Evolutionary conservation across 2,329 filamentous ascomycete genomes (phyloP).

Genomic region (Achaetomium macrosporum): DNA sequence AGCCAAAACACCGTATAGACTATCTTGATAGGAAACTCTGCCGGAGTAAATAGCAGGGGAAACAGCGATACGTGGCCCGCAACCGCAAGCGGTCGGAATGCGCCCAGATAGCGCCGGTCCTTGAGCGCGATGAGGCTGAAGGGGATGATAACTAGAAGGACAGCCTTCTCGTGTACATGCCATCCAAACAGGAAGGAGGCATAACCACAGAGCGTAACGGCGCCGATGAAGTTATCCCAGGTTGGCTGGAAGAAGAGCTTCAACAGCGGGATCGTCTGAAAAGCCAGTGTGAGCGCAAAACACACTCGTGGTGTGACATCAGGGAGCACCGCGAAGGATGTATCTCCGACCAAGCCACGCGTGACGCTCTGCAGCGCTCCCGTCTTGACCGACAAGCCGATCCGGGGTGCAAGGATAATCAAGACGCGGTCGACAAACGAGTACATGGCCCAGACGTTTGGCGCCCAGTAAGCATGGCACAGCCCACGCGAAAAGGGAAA

Average conservation of each 20-base stretch:
- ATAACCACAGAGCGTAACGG: constrained; percentile 88
- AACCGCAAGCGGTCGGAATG: constrained; percentile 86
- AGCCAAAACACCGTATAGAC: constrained; percentile 92
- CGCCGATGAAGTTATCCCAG: constrained; percentile 85
- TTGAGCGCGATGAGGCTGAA: constrained; percentile 89
- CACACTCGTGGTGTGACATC: constrained; percentile 75
- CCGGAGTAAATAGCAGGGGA: constrained; percentile 83
- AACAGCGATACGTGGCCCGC: constrained; percentile 94
- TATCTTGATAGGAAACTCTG: constrained; percentile 91
- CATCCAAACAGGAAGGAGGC: constrained; percentile 96
- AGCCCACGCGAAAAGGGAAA: constrained; percentile 93
- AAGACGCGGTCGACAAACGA: constrained; percentile 81
- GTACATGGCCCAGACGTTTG: constrained; percentile 95
- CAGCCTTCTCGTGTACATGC: constrained; percentile 98
- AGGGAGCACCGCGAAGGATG: constrained; percentile 86
- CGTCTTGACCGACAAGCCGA: constrained; percentile 67
- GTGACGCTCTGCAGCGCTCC: constrained; percentile 84
- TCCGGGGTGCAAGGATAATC: constrained; percentile 75
- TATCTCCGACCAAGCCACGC: constrained; percentile 86
- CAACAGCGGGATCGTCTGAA: constrained; percentile 71
- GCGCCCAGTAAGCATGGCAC: constrained; percentile 98
- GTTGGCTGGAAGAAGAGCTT: constrained; percentile 76
- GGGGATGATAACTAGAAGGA: constrained; percentile 88
- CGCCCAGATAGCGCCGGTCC: constrained; percentile 83
- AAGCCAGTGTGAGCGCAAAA: constrained; percentile 74